A percentile compares a stretch with the other conserved stretches of the same genome.
Conservation (phyloP, 2,329 filamentous ascomycete genomes). For the Colletotrichum godetiae region DNA sequence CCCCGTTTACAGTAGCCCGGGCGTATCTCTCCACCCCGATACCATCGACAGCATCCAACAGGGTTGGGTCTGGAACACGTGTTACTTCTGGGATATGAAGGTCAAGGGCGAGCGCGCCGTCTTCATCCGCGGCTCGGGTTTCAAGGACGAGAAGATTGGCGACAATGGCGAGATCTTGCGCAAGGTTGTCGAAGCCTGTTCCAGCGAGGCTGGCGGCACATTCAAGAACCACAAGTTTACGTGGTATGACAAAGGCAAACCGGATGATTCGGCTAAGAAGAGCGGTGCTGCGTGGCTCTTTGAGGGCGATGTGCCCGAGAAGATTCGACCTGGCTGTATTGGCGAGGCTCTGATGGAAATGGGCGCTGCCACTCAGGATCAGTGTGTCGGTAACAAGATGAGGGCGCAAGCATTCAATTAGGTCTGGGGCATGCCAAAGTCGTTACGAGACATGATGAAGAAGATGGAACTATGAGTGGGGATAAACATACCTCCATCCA, state of each 20-base stretch:
- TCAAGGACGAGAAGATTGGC: conserved; percentile 22
- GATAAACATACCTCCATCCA: background rate
- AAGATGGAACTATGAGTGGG: background rate
- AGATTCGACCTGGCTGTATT: background rate
- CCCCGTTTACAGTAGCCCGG: conserved; percentile 32
- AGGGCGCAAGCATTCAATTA: no score
- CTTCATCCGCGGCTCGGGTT: conserved; percentile 5
- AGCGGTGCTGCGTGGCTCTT: no score
- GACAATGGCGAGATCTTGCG: conserved; percentile 9
- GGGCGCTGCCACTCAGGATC: background rate
- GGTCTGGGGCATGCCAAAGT: no score
- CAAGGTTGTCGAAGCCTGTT: background rate
- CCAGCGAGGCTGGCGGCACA: background rate
- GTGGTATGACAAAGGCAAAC: conserved; percentile 2
- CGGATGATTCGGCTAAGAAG: background rate
- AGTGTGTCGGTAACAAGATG: background rate
- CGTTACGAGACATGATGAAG: background rate
- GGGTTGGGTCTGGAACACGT: conserved; percentile 35
- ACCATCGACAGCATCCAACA: conserved; percentile 18
- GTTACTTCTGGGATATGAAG: conserved; percentile 15
- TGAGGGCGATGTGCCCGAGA: background rate
- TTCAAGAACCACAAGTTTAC: background rate
- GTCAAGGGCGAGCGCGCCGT: background rate
- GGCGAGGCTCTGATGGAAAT: background rate
- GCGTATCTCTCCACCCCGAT: conserved; percentile 34